phyloP scores from a whole-genome alignment of 305 asterid species.

The Petunia hybrid region DNA sequence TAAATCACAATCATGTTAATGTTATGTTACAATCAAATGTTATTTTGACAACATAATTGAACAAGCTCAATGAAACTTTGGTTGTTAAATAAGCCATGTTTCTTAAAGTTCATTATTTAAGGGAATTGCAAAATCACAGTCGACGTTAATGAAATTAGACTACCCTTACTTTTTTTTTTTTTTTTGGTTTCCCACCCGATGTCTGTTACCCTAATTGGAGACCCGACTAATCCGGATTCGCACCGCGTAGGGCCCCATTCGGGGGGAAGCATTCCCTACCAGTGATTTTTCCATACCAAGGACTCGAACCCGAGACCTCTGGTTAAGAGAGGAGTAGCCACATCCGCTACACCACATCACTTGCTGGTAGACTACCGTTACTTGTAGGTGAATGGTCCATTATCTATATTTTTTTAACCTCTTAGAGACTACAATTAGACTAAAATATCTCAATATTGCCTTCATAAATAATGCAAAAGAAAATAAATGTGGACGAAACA shows the following conservation, averaged over 20 bases:
- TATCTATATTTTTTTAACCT: neutral
- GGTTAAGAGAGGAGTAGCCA: no score
- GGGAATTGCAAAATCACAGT: slow-evolving; percentile 1
- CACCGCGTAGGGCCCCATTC: no score
- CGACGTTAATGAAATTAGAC: slow-evolving; percentile 12
- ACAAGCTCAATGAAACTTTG: neutral
- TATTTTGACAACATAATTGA: neutral
- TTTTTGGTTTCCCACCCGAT: no score
- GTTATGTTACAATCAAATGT: neutral
- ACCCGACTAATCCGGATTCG: no score
- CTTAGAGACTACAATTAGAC: neutral
- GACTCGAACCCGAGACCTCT: no score
- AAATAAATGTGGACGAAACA: neutral
- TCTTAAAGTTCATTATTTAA: neutral
- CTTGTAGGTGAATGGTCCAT: slow-evolving; percentile 4
- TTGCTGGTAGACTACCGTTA: neutral
- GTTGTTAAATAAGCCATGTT: neutral
- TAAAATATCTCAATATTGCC: slow-evolving; percentile 34
- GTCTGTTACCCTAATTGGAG: no score
- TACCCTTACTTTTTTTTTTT: neutral
- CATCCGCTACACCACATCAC: no score
- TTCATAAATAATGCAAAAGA: neutral
- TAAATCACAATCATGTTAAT: neutral
- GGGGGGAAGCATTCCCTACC: no score
- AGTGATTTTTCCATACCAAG: no score